Percentiles rank a stretch among this genome's conserved stretches.
Conservation (phyloP, 2,329 filamentous ascomycete genomes). For the Penicillium thymicola region DNA sequence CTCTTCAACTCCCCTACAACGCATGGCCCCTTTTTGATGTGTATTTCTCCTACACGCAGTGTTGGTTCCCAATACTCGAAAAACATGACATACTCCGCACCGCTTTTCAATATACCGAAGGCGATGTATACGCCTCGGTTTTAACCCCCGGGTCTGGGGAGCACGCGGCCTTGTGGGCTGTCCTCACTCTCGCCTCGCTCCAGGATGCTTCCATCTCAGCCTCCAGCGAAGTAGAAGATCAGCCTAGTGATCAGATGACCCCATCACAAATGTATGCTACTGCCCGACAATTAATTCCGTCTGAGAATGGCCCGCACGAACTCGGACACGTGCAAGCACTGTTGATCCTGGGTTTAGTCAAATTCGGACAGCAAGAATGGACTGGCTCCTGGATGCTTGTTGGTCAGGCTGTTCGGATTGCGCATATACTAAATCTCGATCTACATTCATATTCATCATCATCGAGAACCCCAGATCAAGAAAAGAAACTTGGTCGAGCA, state of each 20-base stretch:
- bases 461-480: conserved; percentile 35
- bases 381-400: conserved; percentile 62
- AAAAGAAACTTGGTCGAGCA: conserved; percentile 35
- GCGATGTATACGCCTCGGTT: conserved; percentile 23
- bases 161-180: conserved; percentile 60
- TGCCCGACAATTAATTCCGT: conserved; percentile 43
- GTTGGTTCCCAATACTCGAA: conserved; percentile 72
- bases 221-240: conserved; percentile 17
- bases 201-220: conserved; percentile 45
- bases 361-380: conserved; percentile 58
- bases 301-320: conserved; percentile 47
- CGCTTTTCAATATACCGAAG: conserved; percentile 33
- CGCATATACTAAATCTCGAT: conserved; percentile 27
- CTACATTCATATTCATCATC: conserved; percentile 48
- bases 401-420: conserved; percentile 59
- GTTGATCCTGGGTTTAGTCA: conserved; percentile 59
- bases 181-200: conserved; percentile 56
- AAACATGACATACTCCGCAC: conserved; percentile 61
- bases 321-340: conserved; percentile 56
- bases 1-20: conserved; percentile 53
- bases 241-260: conserved; percentile 14
- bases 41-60: conserved; percentile 72
- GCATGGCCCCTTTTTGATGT: conserved; percentile 60
- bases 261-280: conserved; percentile 46
- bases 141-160: conserved; percentile 40